Base-by-base conservation (phyloP, 2,329 filamentous ascomycete genomes). In the Xylariales sp. region DNA sequence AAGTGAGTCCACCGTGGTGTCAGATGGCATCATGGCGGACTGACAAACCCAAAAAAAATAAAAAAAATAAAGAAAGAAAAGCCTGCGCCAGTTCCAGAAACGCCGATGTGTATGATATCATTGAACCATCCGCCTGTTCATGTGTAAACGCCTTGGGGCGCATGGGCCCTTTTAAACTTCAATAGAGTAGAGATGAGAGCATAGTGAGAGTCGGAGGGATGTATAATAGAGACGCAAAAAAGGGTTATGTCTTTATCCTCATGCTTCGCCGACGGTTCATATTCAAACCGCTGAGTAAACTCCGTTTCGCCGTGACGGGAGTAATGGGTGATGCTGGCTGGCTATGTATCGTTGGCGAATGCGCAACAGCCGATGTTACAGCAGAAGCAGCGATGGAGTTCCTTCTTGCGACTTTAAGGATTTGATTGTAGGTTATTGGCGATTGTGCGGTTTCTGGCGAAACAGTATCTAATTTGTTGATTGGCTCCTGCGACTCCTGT, bases 401-500 rank as follows among this genome's bases (percentile, higher is more conserved):
- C 75, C 82, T 83, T 75, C 81, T 82, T 45, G 83, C 80, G 0
- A 79, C 76, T 70, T 74, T 78, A 50, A 86, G 76, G 57, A 86
- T 83, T 49, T 86, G 83, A 54, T 83, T 81, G 75, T 85, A 86
- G 6, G 80, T 84, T 36, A 81, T 73, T n/a, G 84, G 77, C 23
- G 75, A 74, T 43, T 74, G 74, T 32, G 76, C 64, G 32, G 71
- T 68, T 34, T 69, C 71, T 41, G 75, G 69, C 49, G 74, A 71
- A 67, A 77, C 8, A 63, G 71, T 49, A 73, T 73, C 65, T 45
- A 69, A 30, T 45, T 73, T 75, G 68, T 76, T 75, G 43, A 75
- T 69, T 32, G 78, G 76, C 58, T 80, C 79, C 36, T 76, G 77
- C 41, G 79, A 75, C 65, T 63, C 68, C 41, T 48, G 69, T 54